Base-by-base conservation (phyloP, 2,329 filamentous ascomycete genomes). In the Xylaria sp. region DNA sequence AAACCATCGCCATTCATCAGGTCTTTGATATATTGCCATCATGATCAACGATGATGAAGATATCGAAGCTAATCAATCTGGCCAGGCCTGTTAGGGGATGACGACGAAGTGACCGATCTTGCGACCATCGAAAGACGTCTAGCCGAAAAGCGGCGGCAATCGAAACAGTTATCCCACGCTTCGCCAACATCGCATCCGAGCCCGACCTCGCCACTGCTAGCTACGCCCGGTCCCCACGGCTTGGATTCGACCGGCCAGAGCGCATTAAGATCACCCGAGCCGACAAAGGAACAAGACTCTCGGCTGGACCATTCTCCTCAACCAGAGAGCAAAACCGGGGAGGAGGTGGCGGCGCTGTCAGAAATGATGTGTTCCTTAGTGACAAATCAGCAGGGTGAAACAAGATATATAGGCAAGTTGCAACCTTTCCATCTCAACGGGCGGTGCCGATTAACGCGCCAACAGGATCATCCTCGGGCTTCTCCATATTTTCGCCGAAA, bases 301-400 rank as follows among this genome's bases (percentile, higher is more conserved):
- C 70, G 55, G 73, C 77, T 59, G 69, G 76, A 72, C 58, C 72
- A 71, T 54, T 80, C 79, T 2, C 72, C 76, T 4, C 71, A 73
- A 8, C 60, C 73, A 7, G 73, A 73, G 51, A 72, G 74, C 47
- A 81, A 79, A 56, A 79, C 77, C 11, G 83, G 85, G 66, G 81
- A 88, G 65, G 89, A 96, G 68, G 90, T 96, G 1, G 92, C 95
- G 72, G 87, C 87, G 1, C 76, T 99, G 59, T 96, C 93, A 0
- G 94, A 99, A 76, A 94, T 97, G 89, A 97, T 99, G 94, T 97
- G 93, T 75, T 97, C 92, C 2, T 78, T 99, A 37, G 92, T 99
- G 35, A 97, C 93, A 1, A 97, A 96, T 71, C 92, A 93, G 68
- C 89, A 86, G 63, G 94, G 94, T 57, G 94, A 99, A 78, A 97